Evolutionary conservation across 345 rosid species (phyloP), one percentile per base, ranked within the genome.

Genomic region (Aethionema arabicum): DNA sequence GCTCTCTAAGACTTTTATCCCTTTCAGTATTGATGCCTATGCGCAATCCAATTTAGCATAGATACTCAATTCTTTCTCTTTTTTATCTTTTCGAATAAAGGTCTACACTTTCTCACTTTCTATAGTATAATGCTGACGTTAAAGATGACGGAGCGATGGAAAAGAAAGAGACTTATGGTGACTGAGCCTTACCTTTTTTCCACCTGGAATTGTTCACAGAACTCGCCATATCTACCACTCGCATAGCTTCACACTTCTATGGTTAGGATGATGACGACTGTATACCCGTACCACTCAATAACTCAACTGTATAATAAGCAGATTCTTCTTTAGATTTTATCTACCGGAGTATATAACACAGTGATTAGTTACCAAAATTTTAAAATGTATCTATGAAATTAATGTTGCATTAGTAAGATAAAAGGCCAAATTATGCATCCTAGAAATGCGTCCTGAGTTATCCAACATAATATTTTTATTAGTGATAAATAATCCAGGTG

Each of bases 41-140:
- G 65, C 44, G 3, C 33, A 35, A 16, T n/a, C 15, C 33, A 47
- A 47, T 16, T 47, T 9, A 32, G 35, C 36, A 21, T 45, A 35
- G 6, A 47, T 21, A 29, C 38, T 46, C 33, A 1, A 4, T 9
- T 38, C 38, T 37, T 32, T 10, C 50, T 31, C 32, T 31, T 2
- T 21, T 21, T 31, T 15, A 52, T 7, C 52, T 30, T 50, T 62
- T 38, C 1, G 41, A 52, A 41, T 39, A 51, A 7, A 47, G 48
- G 45, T 35, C 40, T 37, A 37, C 11, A 61, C 55, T 61, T 36
- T 61, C 65, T 47, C 55, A 36, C 65, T 61, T 47, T 32, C 7
- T 7, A 37, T 45, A 21, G 44, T 11, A 46, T 37, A 37, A 37
- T 10, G 40, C 40, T 37, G 7, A 37, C 40, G 3, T 1, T 6